Evolutionary conservation across 352 stramenopile species (phyloP).

Genomic region (Peronospora tabacina): DNA sequence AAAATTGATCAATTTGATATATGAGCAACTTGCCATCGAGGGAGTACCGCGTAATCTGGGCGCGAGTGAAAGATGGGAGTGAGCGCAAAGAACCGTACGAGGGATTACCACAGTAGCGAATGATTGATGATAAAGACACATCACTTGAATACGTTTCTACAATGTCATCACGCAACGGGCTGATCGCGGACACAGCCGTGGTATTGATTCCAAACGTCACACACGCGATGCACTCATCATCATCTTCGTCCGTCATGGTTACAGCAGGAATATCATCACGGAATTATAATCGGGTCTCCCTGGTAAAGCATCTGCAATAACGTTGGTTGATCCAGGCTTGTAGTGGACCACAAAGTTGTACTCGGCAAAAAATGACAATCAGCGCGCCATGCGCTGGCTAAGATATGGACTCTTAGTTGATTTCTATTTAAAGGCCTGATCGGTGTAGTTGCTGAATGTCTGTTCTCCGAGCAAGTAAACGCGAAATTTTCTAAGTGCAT

Average conservation of each 20-base stretch:
- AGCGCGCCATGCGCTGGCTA: too few species aligned
- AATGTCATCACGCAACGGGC: not conserved
- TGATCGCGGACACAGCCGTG: not conserved
- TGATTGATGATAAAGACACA: too few species aligned
- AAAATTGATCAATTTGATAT: too few species aligned
- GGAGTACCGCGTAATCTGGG: too few species aligned
- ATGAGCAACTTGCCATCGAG: too few species aligned
- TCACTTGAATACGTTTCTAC: not conserved
- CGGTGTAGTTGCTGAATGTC: not conserved
- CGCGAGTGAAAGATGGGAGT: not conserved
- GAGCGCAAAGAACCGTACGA: not conserved
- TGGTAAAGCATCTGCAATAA: not conserved
- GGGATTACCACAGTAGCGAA: not conserved
- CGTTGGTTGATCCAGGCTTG: not conserved
- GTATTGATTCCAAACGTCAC: not conserved
- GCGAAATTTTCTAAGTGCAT: not conserved
- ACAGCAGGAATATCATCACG: not conserved
- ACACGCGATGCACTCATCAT: not conserved
- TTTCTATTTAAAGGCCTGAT: not conserved
- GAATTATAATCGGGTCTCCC: not conserved
- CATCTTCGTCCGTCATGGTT: not conserved
- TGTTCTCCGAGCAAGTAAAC: not conserved
- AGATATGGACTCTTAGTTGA: not conserved
- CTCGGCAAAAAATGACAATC: too few species aligned
- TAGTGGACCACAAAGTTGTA: too few species aligned